Percentiles rank a stretch among this genome's conserved stretches.
These are phyloP conservation scores for Exophiala viscosa DNA, from an alignment of 2,329 filamentous ascomycete genomes.

Conservation along the genomic window DNA sequence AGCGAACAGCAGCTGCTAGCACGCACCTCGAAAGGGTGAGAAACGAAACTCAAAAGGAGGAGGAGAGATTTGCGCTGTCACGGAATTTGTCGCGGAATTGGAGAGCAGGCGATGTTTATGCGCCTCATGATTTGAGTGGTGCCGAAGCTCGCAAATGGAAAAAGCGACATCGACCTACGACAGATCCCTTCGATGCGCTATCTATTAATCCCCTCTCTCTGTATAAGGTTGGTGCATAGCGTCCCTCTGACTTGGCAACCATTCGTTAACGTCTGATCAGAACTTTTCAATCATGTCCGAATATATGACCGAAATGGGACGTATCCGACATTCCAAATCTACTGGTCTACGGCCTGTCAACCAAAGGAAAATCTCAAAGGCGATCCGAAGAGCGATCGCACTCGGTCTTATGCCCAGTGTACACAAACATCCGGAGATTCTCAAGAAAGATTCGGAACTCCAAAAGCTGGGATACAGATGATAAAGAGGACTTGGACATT, in stretches of 20 bases:
- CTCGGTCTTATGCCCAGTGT: conserved; percentile 89
- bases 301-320: conserved; percentile 77
- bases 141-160: conserved; percentile 80
- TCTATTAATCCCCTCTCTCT: conserved; percentile 75
- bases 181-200: conserved; percentile 75
- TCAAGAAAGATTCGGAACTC: conserved; percentile 42
- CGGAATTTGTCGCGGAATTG: conserved; percentile 60
- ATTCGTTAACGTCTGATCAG: conserved; percentile 46
- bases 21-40: conserved; percentile 2
- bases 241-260: not conserved
- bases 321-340: conserved; percentile 70
- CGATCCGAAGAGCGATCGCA: conserved; percentile 81
- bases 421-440: conserved; percentile 79
- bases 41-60: conserved; percentile 34
- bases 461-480: not conserved
- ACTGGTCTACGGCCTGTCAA: conserved; percentile 84
- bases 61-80: conserved; percentile 39
- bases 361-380: conserved; percentile 89
- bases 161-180: conserved; percentile 50
- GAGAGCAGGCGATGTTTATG: conserved; percentile 78
- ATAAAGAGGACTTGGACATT: not conserved
- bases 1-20: conserved; percentile 4
- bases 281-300: conserved; percentile 92
- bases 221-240: conserved; percentile 67
- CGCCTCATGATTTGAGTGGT: conserved; percentile 78